Base-by-base conservation (phyloP, 2,329 filamentous ascomycete species). In the Botryotinia globosa region DNA sequence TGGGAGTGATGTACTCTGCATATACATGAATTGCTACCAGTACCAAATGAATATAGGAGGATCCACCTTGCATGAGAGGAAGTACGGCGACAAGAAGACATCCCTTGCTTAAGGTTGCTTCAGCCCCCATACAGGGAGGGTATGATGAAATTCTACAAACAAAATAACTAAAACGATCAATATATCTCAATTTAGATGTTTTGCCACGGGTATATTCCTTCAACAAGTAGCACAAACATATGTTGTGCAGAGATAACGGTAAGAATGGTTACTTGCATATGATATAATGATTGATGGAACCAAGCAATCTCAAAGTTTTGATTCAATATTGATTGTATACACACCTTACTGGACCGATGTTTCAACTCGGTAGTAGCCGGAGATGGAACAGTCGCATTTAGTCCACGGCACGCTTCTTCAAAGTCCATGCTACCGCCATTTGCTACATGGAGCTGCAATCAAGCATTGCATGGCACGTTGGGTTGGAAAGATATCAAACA, bases 231-330 rank as follows among this genome's bases (percentile, higher is more conserved):
- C 61, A 66, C 62, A 66, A 32, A 39, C 69, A 48, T 45, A 54
- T 44, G 48, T 71, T 66, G 34, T 22, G 65, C 69, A 58, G 54
- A 56, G 34, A 69, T 42, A 51, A 71, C 59, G 69, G 69, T 64
- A 54, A 25, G n/a, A 71, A 66, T 66, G 69, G 69, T 48, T 71
- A 58, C 69, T 45, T 71, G 61, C 69, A 71, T 71, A 71, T 71
- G 48, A 62, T 42, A 71, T 66, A 48, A 71, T 71, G 61, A 29
- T 32, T 54, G 69, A 66, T 44, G 48, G 61, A 65, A 64, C 61
- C 16, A 56, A 66, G 39, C 45, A 58, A 37, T 54, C 59, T 45
- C 61, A 63, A 71, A 18, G 65, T 58, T 70, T 66, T 7, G 48
- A 58, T 59, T 71, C 61, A 32, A 66, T 56, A 66, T 63, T 45